Conservation (phyloP, 2,329 filamentous ascomycete genomes). For the Fusarium miscanthi region DNA sequence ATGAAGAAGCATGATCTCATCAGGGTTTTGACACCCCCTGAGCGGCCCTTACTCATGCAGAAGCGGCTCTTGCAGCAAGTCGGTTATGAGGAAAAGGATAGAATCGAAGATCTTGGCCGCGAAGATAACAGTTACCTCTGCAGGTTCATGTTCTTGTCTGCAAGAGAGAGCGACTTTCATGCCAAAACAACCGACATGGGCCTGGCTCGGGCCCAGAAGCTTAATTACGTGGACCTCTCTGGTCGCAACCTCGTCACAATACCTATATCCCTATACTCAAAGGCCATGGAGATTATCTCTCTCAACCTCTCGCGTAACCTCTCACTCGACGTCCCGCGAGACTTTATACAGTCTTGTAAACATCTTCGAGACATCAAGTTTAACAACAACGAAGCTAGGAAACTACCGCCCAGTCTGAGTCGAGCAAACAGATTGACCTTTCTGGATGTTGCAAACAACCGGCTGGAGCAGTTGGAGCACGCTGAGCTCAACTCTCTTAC, state of each 20-base stretch:
- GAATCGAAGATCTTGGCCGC: constrained; percentile 90
- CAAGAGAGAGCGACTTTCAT: constrained; percentile 84
- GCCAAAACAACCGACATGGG: constrained; percentile 78
- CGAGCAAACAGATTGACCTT: constrained; percentile 85
- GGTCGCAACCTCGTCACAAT: constrained; percentile 94
- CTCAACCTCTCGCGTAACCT: constrained; percentile 94
- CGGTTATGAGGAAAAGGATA: constrained; percentile 87
- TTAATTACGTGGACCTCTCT: constrained; percentile 92
- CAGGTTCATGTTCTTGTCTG: constrained; percentile 93
- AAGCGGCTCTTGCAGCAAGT: constrained; percentile 91
- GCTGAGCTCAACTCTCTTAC: constrained; percentile 81
- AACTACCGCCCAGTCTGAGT: constrained; percentile 84
- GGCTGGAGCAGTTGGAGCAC: constrained; percentile 86
- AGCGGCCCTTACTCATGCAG: constrained; percentile 90
- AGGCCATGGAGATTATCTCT: constrained; percentile 91
- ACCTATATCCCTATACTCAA: constrained; percentile 92
- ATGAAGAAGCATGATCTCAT: constrained; percentile 93
- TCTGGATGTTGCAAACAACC: constrained; percentile 94
- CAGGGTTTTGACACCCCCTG: constrained; percentile 79
- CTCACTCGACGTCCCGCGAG: constrained; percentile 90
- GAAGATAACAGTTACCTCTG: constrained; percentile 98
- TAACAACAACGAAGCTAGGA: constrained; percentile 91
- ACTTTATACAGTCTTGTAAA: constrained; percentile 94
- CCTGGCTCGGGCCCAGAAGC: constrained; percentile 85
- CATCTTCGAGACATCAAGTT: constrained; percentile 96